Percentiles rank a stretch among this genome's conserved stretches.
phyloP scores from a whole-genome alignment of 441 rosid species.

The Adansonia madagascariensis region DNA sequence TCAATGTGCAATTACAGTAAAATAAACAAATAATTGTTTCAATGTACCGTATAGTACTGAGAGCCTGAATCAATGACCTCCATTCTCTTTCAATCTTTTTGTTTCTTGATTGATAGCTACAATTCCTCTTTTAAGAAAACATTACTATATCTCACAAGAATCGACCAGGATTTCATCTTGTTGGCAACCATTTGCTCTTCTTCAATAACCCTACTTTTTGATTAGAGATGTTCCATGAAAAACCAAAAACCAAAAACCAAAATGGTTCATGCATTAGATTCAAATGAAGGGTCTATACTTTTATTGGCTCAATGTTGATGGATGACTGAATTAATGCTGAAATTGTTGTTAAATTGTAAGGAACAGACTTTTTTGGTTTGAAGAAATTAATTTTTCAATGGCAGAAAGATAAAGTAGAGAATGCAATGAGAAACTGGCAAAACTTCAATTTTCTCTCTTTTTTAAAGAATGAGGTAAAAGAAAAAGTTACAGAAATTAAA shows the following conservation, averaged over 20 bases:
- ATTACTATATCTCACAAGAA: not conserved
- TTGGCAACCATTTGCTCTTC: not conserved
- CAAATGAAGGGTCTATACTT: not conserved
- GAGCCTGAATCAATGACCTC: not conserved
- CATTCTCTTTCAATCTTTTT: slow-evolving; percentile 3
- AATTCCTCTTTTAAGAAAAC: not conserved
- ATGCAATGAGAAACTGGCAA: not conserved
- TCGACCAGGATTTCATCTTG: not conserved
- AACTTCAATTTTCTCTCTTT: not conserved
- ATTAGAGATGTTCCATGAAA: not conserved
- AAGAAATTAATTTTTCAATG: not conserved
- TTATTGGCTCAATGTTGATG: not conserved
- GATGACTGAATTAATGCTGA: not conserved
- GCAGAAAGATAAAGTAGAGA: not conserved
- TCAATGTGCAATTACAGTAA: slow-evolving; percentile 26
- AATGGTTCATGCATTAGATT: not conserved
- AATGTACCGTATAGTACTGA: not conserved
- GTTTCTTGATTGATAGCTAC: not conserved
- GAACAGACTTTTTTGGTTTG: not conserved
- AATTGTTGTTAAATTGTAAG: not conserved
- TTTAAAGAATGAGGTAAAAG: too few relatives aligned
- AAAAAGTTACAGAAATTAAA: too few relatives aligned
- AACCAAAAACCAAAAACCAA: not conserved
- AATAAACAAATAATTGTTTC: slow-evolving; percentile 24
- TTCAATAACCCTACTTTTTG: not conserved